Base-by-base conservation (phyloP, 176 grass and related monocot species). In the Ampelocalamus luodianensis region DNA sequence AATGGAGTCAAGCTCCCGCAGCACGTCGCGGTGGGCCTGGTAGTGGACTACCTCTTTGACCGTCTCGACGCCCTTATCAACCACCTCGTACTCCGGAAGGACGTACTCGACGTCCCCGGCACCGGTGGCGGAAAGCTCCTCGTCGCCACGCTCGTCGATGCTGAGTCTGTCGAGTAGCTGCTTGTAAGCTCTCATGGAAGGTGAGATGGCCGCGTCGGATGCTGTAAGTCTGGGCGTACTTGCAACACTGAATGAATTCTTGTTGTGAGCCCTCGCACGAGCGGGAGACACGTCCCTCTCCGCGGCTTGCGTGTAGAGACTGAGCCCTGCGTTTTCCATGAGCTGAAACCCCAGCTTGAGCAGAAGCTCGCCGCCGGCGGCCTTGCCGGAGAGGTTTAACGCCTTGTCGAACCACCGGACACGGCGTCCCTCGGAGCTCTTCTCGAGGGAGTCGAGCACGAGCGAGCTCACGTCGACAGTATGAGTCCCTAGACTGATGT, bases 301-400 rank as follows among this genome's bases (percentile, higher is more conserved):
- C 10, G 23, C 82, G 20, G 74, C 68, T 16, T 88, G 89, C 38
- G 60, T 85, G 80, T 95, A 92, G 42, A 95, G 84, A 32, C 80
- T 85, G 49, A 90, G 71, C 43, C 83, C 82, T 0, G 88, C 84
- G 29, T 95, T 88, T 0, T 90, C 93, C 93, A 99, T 96, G 74
- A 99, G 92, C 85, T 99, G 96, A 11, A 96, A 92, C 60, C 89
- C 88, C 32, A 99, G 82, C 66, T 73, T 95, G 70, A 96, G 78
- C 15, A 86, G 29, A 56, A 99, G 81, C 69, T 94, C 82, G 11
- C 90, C 91, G 24, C 96, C 90, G n/a, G 62, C 22, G 9, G 91
- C 96, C 59, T 92, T 99, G 12, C 93, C 91, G 8, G 76, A 88
- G 76, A 99, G 88, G 5, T 72, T 27, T 72, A 96, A 79, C 34